These are phyloP conservation scores for Pythium brachiatum DNA, from an alignment of 352 stramenopile genomes.

Conservation along the genomic window DNA sequence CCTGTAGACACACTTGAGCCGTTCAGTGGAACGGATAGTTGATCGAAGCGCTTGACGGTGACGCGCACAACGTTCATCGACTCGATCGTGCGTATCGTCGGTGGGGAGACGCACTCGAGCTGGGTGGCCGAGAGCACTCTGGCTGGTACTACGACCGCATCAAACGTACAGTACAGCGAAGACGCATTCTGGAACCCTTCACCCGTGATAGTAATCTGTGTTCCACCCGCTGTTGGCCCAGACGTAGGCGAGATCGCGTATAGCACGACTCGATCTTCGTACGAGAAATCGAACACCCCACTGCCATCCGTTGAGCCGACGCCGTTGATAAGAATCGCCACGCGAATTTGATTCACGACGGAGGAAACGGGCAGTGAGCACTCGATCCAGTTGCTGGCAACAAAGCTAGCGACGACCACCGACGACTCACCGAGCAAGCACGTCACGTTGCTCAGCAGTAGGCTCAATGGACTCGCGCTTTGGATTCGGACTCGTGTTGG, in stretches of 20 bases:
- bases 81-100: background rate
- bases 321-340: conserved; percentile 15
- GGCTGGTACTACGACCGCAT: conserved; percentile 7
- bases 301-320: background rate
- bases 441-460: conserved; percentile 3
- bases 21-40: background rate
- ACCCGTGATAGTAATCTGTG: conserved; percentile 19
- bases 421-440: conserved; percentile 20
- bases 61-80: conserved; percentile 5
- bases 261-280: conserved; percentile 10
- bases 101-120: conserved; percentile 21
- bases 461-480: background rate
- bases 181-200: conserved; percentile 23
- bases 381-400: conserved; percentile 17
- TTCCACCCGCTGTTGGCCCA: conserved; percentile 20
- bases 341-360: conserved; percentile 1
- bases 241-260: conserved; percentile 18
- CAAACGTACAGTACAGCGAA: conserved; percentile 26
- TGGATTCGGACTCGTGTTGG: conserved; percentile 4
- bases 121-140: conserved; percentile 9
- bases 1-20: background rate
- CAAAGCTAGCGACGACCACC: conserved; percentile 2
- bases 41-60: conserved; percentile 3
- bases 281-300: conserved; percentile 2
- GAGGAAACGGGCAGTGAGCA: conserved; percentile 8